phyloP scores from a whole-genome alignment of 202 grass and related monocot genomes.

The Thinopyrum obtusiflorum region DNA sequence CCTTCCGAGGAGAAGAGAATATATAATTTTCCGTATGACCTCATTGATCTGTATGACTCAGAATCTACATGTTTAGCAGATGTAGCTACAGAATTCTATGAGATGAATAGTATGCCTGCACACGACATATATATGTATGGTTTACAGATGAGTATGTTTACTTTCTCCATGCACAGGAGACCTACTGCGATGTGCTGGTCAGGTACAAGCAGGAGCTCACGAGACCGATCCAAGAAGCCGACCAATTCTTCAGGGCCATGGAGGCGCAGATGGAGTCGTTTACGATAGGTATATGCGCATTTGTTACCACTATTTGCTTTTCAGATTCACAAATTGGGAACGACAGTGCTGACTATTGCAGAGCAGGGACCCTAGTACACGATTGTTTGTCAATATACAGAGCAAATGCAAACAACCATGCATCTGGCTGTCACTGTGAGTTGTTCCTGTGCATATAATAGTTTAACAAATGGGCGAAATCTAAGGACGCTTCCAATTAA shows the following conservation, averaged over 20 bases:
- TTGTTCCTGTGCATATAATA: neutral
- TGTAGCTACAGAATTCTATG: neutral
- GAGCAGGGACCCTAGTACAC: constrained; percentile 24
- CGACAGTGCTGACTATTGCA: constrained; percentile 8
- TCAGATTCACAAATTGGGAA: constrained; percentile 16
- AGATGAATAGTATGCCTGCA: neutral
- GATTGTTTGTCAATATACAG: constrained; percentile 1
- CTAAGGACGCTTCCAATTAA: too few relatives aligned
- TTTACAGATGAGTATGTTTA: neutral
- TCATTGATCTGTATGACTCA: too few relatives aligned
- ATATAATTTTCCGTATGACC: neutral
- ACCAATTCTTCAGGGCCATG: constrained; percentile 59
- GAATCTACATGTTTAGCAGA: neutral
- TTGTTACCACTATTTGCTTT: neutral
- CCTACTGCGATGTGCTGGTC: constrained; percentile 47
- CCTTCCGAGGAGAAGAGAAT: neutral
- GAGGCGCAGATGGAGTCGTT: constrained; percentile 56
- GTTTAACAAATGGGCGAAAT: too few relatives aligned
- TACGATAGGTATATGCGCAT: constrained; percentile 36
- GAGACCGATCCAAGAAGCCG: constrained; percentile 65
- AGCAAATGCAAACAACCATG: constrained; percentile 4
- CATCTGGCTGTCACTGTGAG: neutral
- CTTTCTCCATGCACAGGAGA: constrained; percentile 33
- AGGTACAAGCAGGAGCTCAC: constrained; percentile 60
- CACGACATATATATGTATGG: neutral